These are phyloP conservation scores for Eragrostis nindensis DNA, from an alignment of 176 grass and related monocot species.

Conservation along the genomic window DNA sequence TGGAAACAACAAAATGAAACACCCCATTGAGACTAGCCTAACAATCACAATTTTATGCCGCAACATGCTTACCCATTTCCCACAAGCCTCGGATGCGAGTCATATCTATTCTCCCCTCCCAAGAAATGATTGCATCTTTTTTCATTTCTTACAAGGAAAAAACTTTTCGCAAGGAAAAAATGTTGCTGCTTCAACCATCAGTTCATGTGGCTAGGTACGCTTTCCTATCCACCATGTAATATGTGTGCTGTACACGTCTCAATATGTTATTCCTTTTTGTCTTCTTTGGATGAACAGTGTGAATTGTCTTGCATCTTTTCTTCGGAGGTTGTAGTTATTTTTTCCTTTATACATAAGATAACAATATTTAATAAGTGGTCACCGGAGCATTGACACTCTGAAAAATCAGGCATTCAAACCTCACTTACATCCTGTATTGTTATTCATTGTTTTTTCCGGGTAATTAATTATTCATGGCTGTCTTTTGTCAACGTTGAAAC, in stretches of 20 bases:
- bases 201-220: not conserved
- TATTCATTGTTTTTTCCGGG: no score
- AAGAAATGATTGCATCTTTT: not conserved
- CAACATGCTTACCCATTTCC: not conserved
- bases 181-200: not conserved
- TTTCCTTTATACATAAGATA: not conserved
- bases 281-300: not conserved
- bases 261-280: not conserved
- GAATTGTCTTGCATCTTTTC: not conserved
- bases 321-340: not conserved
- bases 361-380: not conserved
- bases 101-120: not conserved
- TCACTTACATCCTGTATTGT: not conserved
- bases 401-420: not conserved
- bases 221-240: not conserved
- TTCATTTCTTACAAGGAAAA: not conserved
- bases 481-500: constrained; percentile 11
- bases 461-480: not conserved
- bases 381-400: not conserved
- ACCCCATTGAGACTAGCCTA: no score
- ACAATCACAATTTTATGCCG: no score
- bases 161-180: no score
- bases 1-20: no score
- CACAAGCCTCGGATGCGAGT: not conserved
- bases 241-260: constrained; percentile 39